Conservation (phyloP, 305 asterid species). For the Caryopteris hybrid region DNA sequence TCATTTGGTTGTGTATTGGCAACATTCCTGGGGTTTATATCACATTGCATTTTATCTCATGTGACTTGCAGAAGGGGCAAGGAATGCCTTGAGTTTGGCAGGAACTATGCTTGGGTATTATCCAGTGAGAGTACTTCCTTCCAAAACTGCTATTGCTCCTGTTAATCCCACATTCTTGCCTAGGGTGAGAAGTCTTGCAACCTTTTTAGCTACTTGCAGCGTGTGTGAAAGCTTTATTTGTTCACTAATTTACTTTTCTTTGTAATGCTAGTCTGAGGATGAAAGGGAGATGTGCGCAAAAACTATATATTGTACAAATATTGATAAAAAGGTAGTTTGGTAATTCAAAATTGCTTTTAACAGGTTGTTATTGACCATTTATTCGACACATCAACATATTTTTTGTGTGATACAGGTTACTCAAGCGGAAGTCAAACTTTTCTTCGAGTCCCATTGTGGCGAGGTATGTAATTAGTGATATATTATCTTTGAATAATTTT, state of each 20-base stretch:
- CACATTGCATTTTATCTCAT: slow-evolving; percentile 14
- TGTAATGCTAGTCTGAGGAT: slow-evolving; percentile 69
- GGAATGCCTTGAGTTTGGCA: slow-evolving; percentile 73
- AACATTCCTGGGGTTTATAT: background rate
- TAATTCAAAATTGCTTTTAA: slow-evolving; percentile 3
- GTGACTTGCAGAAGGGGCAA: slow-evolving; percentile 71
- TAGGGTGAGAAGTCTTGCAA: slow-evolving; percentile 50
- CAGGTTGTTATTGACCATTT: background rate
- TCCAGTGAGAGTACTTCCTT: slow-evolving; percentile 84
- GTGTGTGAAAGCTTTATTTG: background rate
- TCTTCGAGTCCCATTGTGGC: slow-evolving; percentile 89
- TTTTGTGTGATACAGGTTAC: slow-evolving; percentile 50
- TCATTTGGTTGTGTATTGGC: slow-evolving; percentile 2
- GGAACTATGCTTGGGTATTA: slow-evolving; percentile 91
- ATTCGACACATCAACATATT: background rate
- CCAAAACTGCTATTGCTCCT: slow-evolving; percentile 96
- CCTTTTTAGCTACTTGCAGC: background rate
- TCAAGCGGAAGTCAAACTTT: slow-evolving; percentile 78
- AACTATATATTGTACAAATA: slow-evolving; percentile 93
- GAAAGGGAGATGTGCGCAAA: slow-evolving; percentile 99
- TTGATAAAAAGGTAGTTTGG: slow-evolving; percentile 73
- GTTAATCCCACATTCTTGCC: slow-evolving; percentile 94
- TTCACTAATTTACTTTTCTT: slow-evolving; percentile 17
- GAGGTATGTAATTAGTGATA: slow-evolving; percentile 50
- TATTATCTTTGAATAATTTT: background rate